Evolutionary conservation across 2,329 filamentous ascomycete species (phyloP).

Genomic region (Phaeomoniella chlamydospora): DNA sequence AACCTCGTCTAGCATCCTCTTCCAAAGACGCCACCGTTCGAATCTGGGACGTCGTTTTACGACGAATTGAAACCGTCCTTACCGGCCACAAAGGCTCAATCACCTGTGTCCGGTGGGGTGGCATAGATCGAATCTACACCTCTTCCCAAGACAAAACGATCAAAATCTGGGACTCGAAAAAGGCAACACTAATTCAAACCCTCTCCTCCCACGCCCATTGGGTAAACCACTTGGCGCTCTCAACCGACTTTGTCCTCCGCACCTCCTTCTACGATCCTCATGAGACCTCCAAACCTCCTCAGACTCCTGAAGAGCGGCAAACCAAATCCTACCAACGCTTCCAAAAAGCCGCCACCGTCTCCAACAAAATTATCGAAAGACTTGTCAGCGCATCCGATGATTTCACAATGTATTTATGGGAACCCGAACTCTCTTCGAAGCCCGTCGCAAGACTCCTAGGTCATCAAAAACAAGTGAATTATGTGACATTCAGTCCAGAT

Average conservation of each 20-base stretch:
- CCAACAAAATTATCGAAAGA: slow-evolving; percentile 65
- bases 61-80: slow-evolving; percentile 65
- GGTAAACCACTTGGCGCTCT: slow-evolving; percentile 89
- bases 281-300: slow-evolving; percentile 59
- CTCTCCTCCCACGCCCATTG: slow-evolving; percentile 77
- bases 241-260: slow-evolving; percentile 77
- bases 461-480: slow-evolving; percentile 93
- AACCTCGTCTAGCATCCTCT: slow-evolving; percentile 67
- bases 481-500: slow-evolving; percentile 87
- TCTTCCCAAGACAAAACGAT: slow-evolving; percentile 84
- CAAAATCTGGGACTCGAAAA: slow-evolving; percentile 72
- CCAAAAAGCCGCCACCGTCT: slow-evolving; percentile 65
- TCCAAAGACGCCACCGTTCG: slow-evolving; percentile 82
- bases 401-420: slow-evolving; percentile 94
- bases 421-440: slow-evolving; percentile 59
- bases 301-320: slow-evolving; percentile 54
- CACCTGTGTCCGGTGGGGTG: slow-evolving; percentile 87
- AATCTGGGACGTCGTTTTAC: slow-evolving; percentile 71
- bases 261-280: slow-evolving; percentile 63
- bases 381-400: slow-evolving; percentile 87
- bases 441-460: slow-evolving; percentile 80
- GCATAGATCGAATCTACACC: slow-evolving; percentile 71
- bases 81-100: slow-evolving; percentile 82
- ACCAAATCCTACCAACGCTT: slow-evolving; percentile 69
- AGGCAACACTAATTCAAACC: slow-evolving; percentile 67